Evolutionary conservation across 2,329 filamentous ascomycete species (phyloP).

Genomic region (Eutypa lata): DNA sequence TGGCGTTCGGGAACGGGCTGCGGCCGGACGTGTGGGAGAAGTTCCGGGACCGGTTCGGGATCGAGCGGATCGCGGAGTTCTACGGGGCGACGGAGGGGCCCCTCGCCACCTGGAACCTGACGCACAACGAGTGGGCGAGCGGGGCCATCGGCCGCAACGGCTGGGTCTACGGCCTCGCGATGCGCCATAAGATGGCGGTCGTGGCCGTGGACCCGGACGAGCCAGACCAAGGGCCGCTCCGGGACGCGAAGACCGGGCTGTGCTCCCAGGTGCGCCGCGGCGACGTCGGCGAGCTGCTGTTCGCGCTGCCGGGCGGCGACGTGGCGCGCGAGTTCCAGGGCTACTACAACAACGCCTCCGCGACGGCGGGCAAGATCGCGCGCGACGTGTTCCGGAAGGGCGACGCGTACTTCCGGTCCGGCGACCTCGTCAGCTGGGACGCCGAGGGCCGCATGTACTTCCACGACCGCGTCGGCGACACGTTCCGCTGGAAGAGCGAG

Average conservation of each 20-base stretch:
- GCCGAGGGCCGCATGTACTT: conserved; percentile 72
- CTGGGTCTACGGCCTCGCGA: conserved; percentile 52
- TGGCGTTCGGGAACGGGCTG: conserved; percentile 81
- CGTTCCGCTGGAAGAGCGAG: conserved; percentile 78
- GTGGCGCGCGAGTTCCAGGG: conserved; percentile 70
- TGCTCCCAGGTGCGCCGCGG: conserved; percentile 58
- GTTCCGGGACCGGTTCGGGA: conserved; percentile 78
- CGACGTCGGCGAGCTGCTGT: conserved; percentile 73
- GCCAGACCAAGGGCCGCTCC: conserved; percentile 54
- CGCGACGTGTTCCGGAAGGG: conserved; percentile 70
- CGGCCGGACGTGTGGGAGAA: conserved; percentile 81
- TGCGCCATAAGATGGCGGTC: conserved; percentile 51
- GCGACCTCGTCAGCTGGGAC: conserved; percentile 76
- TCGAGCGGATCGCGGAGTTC: conserved; percentile 73
- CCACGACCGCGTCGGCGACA: conserved; percentile 76
- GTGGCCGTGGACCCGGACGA: conserved; percentile 70
- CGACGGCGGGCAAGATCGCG: conserved; percentile 71
- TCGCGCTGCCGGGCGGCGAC: conserved; percentile 60
- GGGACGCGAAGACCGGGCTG: conserved; percentile 66
- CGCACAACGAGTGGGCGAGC: conserved; percentile 67
- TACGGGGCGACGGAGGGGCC: conserved; percentile 76
- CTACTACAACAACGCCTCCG: conserved; percentile 72
- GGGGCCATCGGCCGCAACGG: conserved; percentile 78
- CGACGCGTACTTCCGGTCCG: conserved; percentile 80
- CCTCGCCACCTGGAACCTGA: conserved; percentile 68